These are phyloP conservation scores for Fistulifera solaris DNA, from an alignment of 108 stramenopile genomes.

Conservation along the genomic window DNA sequence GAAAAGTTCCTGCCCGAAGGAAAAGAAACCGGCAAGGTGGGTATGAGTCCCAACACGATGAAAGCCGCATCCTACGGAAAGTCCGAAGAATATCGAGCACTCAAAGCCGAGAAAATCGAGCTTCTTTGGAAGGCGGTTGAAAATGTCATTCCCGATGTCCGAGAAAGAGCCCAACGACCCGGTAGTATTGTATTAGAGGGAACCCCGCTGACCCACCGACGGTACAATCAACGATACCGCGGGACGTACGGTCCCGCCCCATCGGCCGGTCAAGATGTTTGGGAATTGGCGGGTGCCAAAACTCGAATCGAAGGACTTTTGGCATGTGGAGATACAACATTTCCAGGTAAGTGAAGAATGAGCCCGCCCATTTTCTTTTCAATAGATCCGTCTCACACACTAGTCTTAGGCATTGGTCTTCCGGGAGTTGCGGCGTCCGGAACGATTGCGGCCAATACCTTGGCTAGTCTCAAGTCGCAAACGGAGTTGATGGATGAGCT, in stretches of 20 bases:
- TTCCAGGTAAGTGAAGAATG: constrained; percentile 7
- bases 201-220: constrained; percentile 80
- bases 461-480: constrained; percentile 37
- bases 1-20: constrained; percentile 32
- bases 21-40: constrained; percentile 47
- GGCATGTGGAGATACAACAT: constrained; percentile 59
- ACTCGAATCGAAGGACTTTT: constrained; percentile 48
- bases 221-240: constrained; percentile 65
- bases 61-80: constrained; percentile 39
- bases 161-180: constrained; percentile 48
- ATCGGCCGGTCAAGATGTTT: constrained; percentile 36
- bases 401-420: constrained; percentile 62
- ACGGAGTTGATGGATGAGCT: constrained; percentile 42
- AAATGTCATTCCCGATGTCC: constrained; percentile 77
- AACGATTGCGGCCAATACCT: constrained; percentile 75
- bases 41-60: constrained; percentile 33
- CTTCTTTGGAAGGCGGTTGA: constrained; percentile 82
- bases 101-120: constrained; percentile 73
- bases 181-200: constrained; percentile 55
- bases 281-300: constrained; percentile 44
- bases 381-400: not conserved
- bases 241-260: constrained; percentile 84
- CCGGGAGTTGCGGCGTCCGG: constrained; percentile 76
- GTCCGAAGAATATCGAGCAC: constrained; percentile 37
- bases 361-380: no score